phyloP scores from a whole-genome alignment of 257 asterid species.

The Solanum appendiculatum region DNA sequence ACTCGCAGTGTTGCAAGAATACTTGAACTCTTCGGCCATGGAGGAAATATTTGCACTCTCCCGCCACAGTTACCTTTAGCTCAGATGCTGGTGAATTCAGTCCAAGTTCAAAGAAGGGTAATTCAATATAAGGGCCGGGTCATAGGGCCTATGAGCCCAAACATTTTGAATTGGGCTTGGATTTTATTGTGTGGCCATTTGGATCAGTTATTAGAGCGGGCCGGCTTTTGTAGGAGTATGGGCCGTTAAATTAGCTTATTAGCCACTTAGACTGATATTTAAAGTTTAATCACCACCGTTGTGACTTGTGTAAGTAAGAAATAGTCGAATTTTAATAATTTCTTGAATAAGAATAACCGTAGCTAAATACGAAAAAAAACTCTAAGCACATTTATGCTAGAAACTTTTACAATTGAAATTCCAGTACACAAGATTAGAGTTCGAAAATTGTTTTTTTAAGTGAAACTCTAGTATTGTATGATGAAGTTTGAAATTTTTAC shows the following conservation, averaged over 20 bases:
- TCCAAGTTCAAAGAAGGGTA: not conserved
- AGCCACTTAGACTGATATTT: not conserved
- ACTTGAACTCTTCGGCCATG: constrained; percentile 8
- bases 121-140: not conserved
- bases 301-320: not conserved
- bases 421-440: not conserved
- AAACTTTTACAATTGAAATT: not conserved
- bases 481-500: not conserved
- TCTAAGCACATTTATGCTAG: not conserved
- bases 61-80: not conserved
- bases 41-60: not conserved
- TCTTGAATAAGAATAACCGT: too few relatives aligned
- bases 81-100: not conserved
- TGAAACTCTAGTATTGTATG: not conserved
- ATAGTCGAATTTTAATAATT: too few relatives aligned
- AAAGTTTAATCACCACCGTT: not conserved
- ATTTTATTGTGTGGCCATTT: not conserved
- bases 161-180: not conserved
- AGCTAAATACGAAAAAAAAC: not conserved
- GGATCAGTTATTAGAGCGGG: not conserved
- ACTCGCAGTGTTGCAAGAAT: constrained; percentile 48
- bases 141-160: not conserved
- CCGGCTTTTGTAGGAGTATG: not conserved
- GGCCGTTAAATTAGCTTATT: not conserved
- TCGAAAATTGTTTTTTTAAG: not conserved